Evolutionary conservation across 73 alveolate genomes (phyloP).

Genomic region (Paramecium caudatum): DNA sequence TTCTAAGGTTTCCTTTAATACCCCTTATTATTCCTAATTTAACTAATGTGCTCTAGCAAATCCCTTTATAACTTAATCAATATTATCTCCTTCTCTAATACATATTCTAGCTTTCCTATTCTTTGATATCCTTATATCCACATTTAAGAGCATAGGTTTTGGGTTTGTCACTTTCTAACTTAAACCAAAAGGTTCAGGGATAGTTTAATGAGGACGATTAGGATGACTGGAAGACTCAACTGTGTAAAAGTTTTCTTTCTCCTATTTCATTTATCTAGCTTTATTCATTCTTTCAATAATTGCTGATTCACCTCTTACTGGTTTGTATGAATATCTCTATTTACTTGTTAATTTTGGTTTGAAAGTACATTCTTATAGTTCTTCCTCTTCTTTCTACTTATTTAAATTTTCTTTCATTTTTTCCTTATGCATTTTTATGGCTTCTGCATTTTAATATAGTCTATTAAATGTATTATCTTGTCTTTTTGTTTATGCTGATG

Average conservation of each 20-base stretch:
- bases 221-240: background rate
- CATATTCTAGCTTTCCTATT: constrained; percentile 33
- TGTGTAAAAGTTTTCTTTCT: constrained; percentile 11
- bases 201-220: constrained; percentile 1
- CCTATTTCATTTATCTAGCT: constrained; percentile 47
- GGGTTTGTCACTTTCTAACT: background rate
- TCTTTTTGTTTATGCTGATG: background rate
- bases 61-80: constrained; percentile 1
- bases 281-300: constrained; percentile 61
- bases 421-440: background rate
- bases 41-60: constrained; percentile 20
- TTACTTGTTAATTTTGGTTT: constrained; percentile 18
- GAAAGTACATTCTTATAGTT: constrained; percentile 36
- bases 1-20: constrained; percentile 22
- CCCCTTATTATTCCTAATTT: constrained; percentile 21
- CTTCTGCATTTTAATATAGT: constrained; percentile 34
- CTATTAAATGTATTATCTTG: constrained; percentile 50
- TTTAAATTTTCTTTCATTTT: background rate
- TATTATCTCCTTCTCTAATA: constrained; percentile 38
- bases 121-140: constrained; percentile 40
- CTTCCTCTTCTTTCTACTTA: constrained; percentile 26
- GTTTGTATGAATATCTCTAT: background rate
- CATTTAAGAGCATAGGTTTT: background rate
- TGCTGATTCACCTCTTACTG: constrained; percentile 39
- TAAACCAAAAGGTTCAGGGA: constrained; percentile 25